Percentiles rank a stretch among this genome's conserved stretches.
These are phyloP conservation scores for Aspergillaceae sp. DNA, from an alignment of 2,329 filamentous ascomycete genomes.

Conservation along the genomic window DNA sequence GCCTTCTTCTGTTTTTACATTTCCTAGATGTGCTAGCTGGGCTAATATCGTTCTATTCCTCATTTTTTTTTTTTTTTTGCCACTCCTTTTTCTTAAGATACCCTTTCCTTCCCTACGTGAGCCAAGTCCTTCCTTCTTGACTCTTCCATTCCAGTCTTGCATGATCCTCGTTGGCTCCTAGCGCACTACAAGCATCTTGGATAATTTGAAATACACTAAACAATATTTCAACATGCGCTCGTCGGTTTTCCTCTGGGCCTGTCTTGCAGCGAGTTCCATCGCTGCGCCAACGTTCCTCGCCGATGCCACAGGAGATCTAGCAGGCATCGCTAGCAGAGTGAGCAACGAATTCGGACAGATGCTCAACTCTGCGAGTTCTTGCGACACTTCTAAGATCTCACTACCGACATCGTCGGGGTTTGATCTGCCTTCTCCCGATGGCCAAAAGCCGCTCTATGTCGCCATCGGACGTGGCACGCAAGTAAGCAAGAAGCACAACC, in stretches of 20 bases:
- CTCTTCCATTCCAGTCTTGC: too few relatives aligned
- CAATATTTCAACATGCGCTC: constrained; percentile 12
- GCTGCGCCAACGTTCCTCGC: constrained; percentile 29
- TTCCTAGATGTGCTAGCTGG: too few relatives aligned
- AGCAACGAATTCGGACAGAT: constrained; percentile 20
- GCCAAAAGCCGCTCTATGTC: constrained; percentile 63
- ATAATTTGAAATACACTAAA: not conserved
- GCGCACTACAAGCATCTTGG: too few relatives aligned
- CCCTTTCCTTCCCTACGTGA: too few relatives aligned
- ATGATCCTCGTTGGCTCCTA: too few relatives aligned
- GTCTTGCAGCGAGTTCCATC: constrained; percentile 23
- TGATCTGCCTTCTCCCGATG: constrained; percentile 53
- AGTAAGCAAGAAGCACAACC: constrained; percentile 22
- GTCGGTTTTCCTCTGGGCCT: constrained; percentile 18
- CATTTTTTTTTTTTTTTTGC: too few relatives aligned
- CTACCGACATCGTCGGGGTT: constrained; percentile 42
- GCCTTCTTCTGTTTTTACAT: too few relatives aligned
- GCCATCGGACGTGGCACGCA: constrained; percentile 74
- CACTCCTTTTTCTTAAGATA: too few relatives aligned
- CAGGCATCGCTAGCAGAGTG: constrained; percentile 32
- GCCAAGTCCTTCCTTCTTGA: too few relatives aligned
- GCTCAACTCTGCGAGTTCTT: constrained; percentile 14
- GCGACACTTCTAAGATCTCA: constrained; percentile 25
- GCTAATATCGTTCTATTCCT: too few relatives aligned
- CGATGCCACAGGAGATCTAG: constrained; percentile 33